Percentiles rank a stretch among this genome's conserved stretches.
phyloP scores from a whole-genome alignment of 768 basidiomycete genomes.

The Boletus rufocinnamomeus region DNA sequence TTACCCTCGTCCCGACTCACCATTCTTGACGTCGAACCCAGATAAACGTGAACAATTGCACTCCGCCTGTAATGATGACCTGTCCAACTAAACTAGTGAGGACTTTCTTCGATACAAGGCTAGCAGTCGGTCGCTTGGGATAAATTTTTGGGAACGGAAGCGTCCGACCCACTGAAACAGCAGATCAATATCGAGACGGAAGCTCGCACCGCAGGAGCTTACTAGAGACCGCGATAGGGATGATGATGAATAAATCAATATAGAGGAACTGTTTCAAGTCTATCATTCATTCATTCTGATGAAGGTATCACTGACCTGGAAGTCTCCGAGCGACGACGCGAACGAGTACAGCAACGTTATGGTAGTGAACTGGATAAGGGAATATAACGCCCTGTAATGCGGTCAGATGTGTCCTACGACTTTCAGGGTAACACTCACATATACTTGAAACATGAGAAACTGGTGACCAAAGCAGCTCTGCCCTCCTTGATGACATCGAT shows the following conservation, averaged over 20 bases:
- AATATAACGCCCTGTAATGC: conserved; percentile 86
- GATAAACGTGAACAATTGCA: conserved; percentile 86
- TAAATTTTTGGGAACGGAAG: conserved; percentile 85
- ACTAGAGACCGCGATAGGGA: conserved; percentile 97
- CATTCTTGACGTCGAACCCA: conserved; percentile 87
- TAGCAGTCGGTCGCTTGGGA: conserved; percentile 91
- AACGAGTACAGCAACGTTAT: conserved; percentile 95
- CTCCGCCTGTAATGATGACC: conserved; percentile 76
- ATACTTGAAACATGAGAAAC: conserved; percentile 99
- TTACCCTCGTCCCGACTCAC: conserved; percentile 41
- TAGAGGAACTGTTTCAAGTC: conserved; percentile 74
- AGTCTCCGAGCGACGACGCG: conserved; percentile 94
- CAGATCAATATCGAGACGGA: conserved; percentile 9
- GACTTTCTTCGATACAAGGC: conserved; percentile 93
- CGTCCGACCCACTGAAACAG: conserved; percentile 84
- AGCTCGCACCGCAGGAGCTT: conserved; percentile 33
- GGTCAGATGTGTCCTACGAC: conserved; percentile 9
- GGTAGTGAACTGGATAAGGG: conserved; percentile 98
- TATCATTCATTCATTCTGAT: conserved; percentile 10
- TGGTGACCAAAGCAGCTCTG: conserved; percentile 92
- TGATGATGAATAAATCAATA: conserved; percentile 97
- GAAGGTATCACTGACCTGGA: conserved; percentile 62
- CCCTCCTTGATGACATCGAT: conserved; percentile 97
- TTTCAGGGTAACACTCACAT: conserved; percentile 61
- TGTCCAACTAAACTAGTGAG: conserved; percentile 92